phyloP scores from a whole-genome alignment of 108 stramenopile species.

The Craspedostauros australis region DNA sequence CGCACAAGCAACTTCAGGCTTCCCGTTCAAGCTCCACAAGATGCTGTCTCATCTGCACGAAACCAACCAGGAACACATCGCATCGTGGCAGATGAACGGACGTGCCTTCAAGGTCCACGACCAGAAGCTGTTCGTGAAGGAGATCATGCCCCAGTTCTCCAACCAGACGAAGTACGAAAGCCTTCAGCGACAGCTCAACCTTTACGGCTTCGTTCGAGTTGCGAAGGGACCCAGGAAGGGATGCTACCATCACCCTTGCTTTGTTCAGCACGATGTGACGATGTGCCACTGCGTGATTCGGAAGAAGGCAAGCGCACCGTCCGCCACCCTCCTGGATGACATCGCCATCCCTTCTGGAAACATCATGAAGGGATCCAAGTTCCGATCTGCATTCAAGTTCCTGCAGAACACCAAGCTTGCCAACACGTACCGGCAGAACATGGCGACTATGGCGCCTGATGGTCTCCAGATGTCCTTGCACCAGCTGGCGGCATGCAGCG shows the following conservation, averaged over 20 bases:
- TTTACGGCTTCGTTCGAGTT: constrained; percentile 59
- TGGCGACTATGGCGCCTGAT: too few relatives aligned
- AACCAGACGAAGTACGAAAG: constrained; percentile 69
- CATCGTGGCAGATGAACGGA: constrained; percentile 57
- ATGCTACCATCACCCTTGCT: constrained; percentile 58
- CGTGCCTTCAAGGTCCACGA: constrained; percentile 44
- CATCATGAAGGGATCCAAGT: too few relatives aligned
- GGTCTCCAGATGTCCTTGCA: too few relatives aligned
- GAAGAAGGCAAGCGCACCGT: too few relatives aligned
- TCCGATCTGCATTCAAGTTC: too few relatives aligned
- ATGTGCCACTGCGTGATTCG: constrained; percentile 8
- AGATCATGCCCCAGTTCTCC: constrained; percentile 76
- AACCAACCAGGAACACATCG: constrained; percentile 30
- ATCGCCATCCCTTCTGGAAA: too few relatives aligned
- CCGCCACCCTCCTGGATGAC: too few relatives aligned
- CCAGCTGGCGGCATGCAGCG: too few relatives aligned
- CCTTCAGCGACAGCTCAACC: constrained; percentile 86
- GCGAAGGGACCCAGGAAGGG: constrained; percentile 34
- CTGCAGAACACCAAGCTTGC: too few relatives aligned
- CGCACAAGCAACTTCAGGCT: too few relatives aligned
- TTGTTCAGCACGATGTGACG: constrained; percentile 22
- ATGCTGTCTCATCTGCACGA: constrained; percentile 35
- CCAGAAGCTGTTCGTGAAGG: constrained; percentile 33
- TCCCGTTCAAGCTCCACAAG: constrained; percentile 41
- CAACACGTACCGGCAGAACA: too few relatives aligned